phyloP scores from a whole-genome alignment of 2,329 filamentous ascomycete species.

The Periglandula ipomoeae region DNA sequence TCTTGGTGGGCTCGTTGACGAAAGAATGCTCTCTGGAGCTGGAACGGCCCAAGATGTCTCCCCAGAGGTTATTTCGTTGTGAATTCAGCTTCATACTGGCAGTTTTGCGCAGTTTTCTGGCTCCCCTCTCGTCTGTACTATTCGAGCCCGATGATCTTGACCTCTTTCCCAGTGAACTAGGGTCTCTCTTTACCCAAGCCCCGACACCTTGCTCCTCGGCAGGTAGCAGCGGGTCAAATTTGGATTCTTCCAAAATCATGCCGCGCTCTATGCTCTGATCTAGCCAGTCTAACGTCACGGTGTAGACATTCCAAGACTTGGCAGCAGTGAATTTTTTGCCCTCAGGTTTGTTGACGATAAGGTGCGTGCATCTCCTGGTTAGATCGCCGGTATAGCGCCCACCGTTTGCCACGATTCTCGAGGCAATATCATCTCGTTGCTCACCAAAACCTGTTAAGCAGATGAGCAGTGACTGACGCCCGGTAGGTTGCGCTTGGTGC shows the following conservation, averaged over 20 bases:
- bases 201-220: constrained; percentile 63
- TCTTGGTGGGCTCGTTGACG: constrained; percentile 14
- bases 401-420: constrained; percentile 59
- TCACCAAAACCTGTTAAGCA: constrained; percentile 52
- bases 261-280: constrained; percentile 72
- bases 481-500: constrained; percentile 11
- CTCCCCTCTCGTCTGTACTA: constrained; percentile 42
- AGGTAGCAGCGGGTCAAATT: constrained; percentile 69
- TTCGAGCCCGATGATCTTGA: constrained; percentile 38
- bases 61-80: constrained; percentile 82
- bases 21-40: constrained; percentile 26
- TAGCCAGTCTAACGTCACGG: constrained; percentile 80
- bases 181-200: constrained; percentile 55
- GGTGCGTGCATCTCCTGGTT: constrained; percentile 75
- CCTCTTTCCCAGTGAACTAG: constrained; percentile 48
- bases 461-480: constrained; percentile 35
- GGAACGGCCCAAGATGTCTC: constrained; percentile 61
- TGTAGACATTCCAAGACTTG: constrained; percentile 68
- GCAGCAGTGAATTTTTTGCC: constrained; percentile 89
- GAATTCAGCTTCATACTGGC: constrained; percentile 75
- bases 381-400: constrained; percentile 83
- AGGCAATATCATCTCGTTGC: constrained; percentile 60
- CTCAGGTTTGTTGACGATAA: constrained; percentile 69
- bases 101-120: constrained; percentile 76
- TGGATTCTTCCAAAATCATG: constrained; percentile 83